These are phyloP conservation scores for Steccherinum ochraceum DNA, from an alignment of 768 basidiomycete genomes.

Conservation along the genomic window DNA sequence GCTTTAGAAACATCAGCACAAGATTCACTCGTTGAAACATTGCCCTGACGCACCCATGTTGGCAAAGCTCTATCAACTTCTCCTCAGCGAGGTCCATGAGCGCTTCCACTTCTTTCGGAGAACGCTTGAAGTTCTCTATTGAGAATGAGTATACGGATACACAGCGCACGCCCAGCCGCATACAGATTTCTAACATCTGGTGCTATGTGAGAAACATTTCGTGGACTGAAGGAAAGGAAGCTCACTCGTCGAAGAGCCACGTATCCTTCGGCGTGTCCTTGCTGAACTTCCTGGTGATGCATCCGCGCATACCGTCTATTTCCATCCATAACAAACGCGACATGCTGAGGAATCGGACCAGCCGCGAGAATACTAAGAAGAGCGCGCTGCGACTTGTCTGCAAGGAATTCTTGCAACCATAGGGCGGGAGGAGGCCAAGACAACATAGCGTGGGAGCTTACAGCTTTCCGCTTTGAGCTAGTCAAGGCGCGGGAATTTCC, in stretches of 20 bases:
- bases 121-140: slow-evolving; percentile 93
- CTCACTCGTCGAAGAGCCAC: slow-evolving; percentile 70
- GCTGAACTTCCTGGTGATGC: slow-evolving; percentile 52
- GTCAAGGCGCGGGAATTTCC: neutral
- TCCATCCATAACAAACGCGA: slow-evolving; percentile 97
- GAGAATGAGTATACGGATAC: slow-evolving; percentile 98
- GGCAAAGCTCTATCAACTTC: slow-evolving; percentile 70
- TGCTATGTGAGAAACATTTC: neutral
- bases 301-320: slow-evolving; percentile 85
- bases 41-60: slow-evolving; percentile 70
- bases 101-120: slow-evolving; percentile 77
- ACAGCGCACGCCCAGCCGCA: slow-evolving; percentile 70
- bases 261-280: slow-evolving; percentile 87
- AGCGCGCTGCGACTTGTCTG: slow-evolving; percentile 31
- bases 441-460: slow-evolving; percentile 16
- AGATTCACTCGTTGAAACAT: too few relatives aligned
- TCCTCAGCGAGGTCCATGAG: slow-evolving; percentile 82
- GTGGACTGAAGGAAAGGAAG: slow-evolving; percentile 2
- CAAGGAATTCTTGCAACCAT: slow-evolving; percentile 15
- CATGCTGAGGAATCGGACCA: slow-evolving; percentile 84
- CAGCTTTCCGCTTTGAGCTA: neutral
- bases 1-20: slow-evolving; percentile 33
- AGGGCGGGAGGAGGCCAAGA: slow-evolving; percentile 21
- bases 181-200: slow-evolving; percentile 82
- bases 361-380: slow-evolving; percentile 64